Conservation (phyloP, 495 filamentous ascomycete species). For the Penicillium atrosanguineum region DNA sequence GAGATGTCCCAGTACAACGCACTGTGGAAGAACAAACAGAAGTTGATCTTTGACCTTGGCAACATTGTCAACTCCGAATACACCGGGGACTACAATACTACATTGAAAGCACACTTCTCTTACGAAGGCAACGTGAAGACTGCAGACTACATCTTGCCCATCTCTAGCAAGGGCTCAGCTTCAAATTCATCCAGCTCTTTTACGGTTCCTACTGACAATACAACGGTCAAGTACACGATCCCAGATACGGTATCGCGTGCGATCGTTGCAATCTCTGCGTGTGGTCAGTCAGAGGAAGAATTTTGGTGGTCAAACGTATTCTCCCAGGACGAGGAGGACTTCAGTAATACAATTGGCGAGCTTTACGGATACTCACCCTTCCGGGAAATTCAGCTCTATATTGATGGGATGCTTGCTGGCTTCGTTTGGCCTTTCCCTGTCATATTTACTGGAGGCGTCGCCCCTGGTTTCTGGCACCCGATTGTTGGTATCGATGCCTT, state of each 20-base stretch:
- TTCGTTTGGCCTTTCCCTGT: slow-evolving; percentile 84
- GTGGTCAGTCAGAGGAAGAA: slow-evolving; percentile 76
- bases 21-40: slow-evolving; percentile 66
- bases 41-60: slow-evolving; percentile 79
- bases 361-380: slow-evolving; percentile 75
- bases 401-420: slow-evolving; percentile 74
- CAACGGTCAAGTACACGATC: slow-evolving; percentile 52
- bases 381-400: slow-evolving; percentile 76
- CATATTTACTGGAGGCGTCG: slow-evolving; percentile 86
- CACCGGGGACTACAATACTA: slow-evolving; percentile 79
- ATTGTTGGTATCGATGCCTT: slow-evolving; percentile 84
- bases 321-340: slow-evolving; percentile 60
- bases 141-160: slow-evolving; percentile 69
- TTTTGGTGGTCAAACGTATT: slow-evolving; percentile 90
- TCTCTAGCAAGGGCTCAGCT: slow-evolving; percentile 60
- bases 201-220: slow-evolving; percentile 62
- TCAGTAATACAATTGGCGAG: slow-evolving; percentile 50
- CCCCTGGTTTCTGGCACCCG: slow-evolving; percentile 78
- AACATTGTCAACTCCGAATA: slow-evolving; percentile 74
- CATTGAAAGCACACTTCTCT: slow-evolving; percentile 71
- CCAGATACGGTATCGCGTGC: slow-evolving; percentile 66
- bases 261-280: slow-evolving; percentile 72
- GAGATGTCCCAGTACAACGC: slow-evolving; percentile 74
- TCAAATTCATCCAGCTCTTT: slow-evolving; percentile 63
- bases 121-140: slow-evolving; percentile 43